phyloP scores from a whole-genome alignment of 1,284 basidiomycete genomes.

The Bjerkandera adusta region DNA sequence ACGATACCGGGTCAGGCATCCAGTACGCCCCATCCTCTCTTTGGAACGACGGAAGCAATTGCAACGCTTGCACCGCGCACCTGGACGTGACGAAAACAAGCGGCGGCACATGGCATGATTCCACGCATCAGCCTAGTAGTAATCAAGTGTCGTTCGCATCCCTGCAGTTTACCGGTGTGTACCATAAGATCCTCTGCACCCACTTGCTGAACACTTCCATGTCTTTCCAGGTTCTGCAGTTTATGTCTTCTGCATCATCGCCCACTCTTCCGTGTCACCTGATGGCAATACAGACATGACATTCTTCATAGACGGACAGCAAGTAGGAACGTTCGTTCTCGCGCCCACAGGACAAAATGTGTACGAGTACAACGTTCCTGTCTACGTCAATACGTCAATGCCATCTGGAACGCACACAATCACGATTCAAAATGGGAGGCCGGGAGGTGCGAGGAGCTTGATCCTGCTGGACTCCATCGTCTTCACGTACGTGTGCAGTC shows the following conservation, averaged over 20 bases:
- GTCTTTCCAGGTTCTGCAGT: constrained; percentile 29
- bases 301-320: constrained; percentile 35
- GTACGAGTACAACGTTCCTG: constrained; percentile 31
- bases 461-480: constrained; percentile 23
- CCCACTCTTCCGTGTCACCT: constrained; percentile 19
- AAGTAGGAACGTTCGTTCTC: constrained; percentile 25
- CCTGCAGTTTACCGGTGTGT: constrained; percentile 1
- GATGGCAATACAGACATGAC: constrained; percentile 31
- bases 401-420: constrained; percentile 20
- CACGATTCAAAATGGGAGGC: constrained; percentile 17
- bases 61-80: constrained; percentile 22
- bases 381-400: constrained; percentile 26
- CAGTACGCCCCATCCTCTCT: constrained; percentile 24
- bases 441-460: constrained; percentile 15
- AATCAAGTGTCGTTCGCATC: background rate
- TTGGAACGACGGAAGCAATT: constrained; percentile 29
- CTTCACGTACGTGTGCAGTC: constrained; percentile 21
- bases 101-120: constrained; percentile 23
- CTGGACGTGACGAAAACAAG: constrained; percentile 21
- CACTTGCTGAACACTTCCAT: too few relatives aligned
- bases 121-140: constrained; percentile 16
- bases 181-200: background rate
- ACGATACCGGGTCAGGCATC: constrained; percentile 42
- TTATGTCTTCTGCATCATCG: constrained; percentile 31
- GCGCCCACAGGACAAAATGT: constrained; percentile 19